phyloP scores from a whole-genome alignment of 1,284 basidiomycete species.

The Cryptococcus sp. region DNA sequence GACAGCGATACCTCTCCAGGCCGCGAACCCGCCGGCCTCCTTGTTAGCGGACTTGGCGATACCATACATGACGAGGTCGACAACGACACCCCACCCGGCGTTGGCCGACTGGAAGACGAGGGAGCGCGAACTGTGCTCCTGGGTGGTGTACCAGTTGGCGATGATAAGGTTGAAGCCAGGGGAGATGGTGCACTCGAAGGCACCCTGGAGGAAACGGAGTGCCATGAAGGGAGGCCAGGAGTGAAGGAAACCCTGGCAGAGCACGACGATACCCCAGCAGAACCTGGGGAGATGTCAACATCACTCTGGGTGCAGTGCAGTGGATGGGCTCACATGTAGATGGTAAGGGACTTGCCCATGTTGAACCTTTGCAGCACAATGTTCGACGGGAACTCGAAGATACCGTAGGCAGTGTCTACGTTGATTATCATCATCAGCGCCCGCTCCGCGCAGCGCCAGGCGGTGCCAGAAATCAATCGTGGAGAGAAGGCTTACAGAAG shows the following conservation, averaged over 20 bases:
- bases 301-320: neutral
- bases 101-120: conserved; percentile 26
- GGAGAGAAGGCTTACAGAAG: conserved; percentile 16
- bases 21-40: conserved; percentile 22
- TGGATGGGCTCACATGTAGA: conserved; percentile 20
- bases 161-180: conserved; percentile 28
- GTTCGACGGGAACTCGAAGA: conserved; percentile 40
- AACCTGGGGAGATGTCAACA: conserved; percentile 7
- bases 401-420: conserved; percentile 34
- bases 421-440: neutral
- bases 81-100: conserved; percentile 28
- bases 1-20: conserved; percentile 34
- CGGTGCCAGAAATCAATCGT: neutral
- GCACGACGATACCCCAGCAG: conserved; percentile 32
- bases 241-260: conserved; percentile 31
- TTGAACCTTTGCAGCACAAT: conserved; percentile 32
- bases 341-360: conserved; percentile 26
- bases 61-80: conserved; percentile 28
- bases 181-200: conserved; percentile 31
- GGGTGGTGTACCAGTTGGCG: conserved; percentile 28
- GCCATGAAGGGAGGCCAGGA: conserved; percentile 34
- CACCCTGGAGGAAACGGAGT: conserved; percentile 37
- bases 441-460: too few relatives aligned
- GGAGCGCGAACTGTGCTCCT: conserved; percentile 27
- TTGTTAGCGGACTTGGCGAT: conserved; percentile 26